phyloP scores from a whole-genome alignment of 495 filamentous ascomycete genomes.

The Trichoderma parareesei region DNA sequence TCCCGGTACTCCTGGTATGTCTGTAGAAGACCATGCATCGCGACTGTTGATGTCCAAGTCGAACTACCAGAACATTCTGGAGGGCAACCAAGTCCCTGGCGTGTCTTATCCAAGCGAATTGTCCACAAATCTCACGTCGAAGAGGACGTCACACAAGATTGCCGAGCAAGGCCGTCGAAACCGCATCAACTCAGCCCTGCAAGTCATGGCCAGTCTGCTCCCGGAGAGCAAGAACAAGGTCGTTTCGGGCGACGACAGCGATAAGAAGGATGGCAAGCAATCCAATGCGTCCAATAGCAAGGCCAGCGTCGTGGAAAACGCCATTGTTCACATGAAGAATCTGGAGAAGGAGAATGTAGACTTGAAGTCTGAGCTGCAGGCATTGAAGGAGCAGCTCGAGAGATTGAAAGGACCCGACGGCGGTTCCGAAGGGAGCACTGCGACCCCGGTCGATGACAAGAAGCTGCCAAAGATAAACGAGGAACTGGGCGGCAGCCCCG shows the following conservation, averaged over 20 bases:
- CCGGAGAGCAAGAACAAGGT: constrained; percentile 39
- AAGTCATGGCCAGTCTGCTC: constrained; percentile 81
- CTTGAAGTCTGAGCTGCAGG: constrained; percentile 54
- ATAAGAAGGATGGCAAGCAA: constrained; percentile 23
- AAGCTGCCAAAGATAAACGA: not conserved
- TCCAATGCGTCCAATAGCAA: constrained; percentile 66
- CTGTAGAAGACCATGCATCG: constrained; percentile 62
- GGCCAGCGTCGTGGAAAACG: constrained; percentile 90
- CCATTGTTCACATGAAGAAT: constrained; percentile 88
- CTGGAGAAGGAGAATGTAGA: constrained; percentile 66
- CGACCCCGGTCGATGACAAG: not conserved
- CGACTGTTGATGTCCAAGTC: constrained; percentile 86
- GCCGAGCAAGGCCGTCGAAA: constrained; percentile 94
- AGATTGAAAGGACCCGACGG: constrained; percentile 14
- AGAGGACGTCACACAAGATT: constrained; percentile 95
- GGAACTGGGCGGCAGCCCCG: not conserved
- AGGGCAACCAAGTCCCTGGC: constrained; percentile 82
- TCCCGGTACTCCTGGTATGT: constrained; percentile 48
- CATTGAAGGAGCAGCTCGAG: constrained; percentile 52
- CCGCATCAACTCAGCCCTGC: constrained; percentile 86
- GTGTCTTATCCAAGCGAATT: constrained; percentile 86
- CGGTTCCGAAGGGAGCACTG: not conserved
- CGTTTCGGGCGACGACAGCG: constrained; percentile 38
- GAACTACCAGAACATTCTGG: constrained; percentile 95
- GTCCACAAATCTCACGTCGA: constrained; percentile 87